Evolutionary conservation across 2,329 filamentous ascomycete genomes (phyloP), one percentile per base, ranked within the genome.

Genomic region (Ascochyta viciae-villosae): DNA sequence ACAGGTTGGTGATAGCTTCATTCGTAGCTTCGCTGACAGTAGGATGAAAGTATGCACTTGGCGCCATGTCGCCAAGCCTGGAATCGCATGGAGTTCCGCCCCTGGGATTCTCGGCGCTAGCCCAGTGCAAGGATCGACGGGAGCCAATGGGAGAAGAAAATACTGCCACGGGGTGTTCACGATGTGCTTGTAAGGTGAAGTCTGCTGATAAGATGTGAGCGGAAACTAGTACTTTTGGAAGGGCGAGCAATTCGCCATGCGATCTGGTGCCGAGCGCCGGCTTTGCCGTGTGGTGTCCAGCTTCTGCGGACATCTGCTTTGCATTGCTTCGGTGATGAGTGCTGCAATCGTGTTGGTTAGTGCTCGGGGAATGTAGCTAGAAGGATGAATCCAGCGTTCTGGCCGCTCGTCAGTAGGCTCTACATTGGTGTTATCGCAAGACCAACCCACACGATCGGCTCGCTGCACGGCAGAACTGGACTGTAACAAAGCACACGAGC

Each of bases 231-330:
- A 4, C 16, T 39, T 48, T 51, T 53, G 57, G 49, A 41, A 53
- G 31, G 37, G 45, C 44, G 33, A 59, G 51, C 53, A 42, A 35
- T 31, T 43, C 12, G 50, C 53, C 27, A 33, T 41, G 44, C 39
- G 26, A 29, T 39, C 16, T 16, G 26, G 37, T 62, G 57, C 63
- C 61, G 61, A 56, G n/a, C 57, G 50, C 61, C 63, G 60, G 57
- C 56, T 62, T 63, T 57, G 45, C 57, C 42, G 45, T 58, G 41
- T 24, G 13, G 16, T 16, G 26, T 23, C 12, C 41, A 13, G 31
- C 34, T 40, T 50, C 31, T 31, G 19, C 27, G n/a, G 26, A 43
- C 22, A 6, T 37, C 34, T n/a, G 33, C 44, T 35, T 48, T 51
- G 50, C 6, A 33, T 19, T 31, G 26, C 16, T 38, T 38, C 37